phyloP scores from a whole-genome alignment of 352 stramenopile genomes.

The Aphanomyces astaci region DNA sequence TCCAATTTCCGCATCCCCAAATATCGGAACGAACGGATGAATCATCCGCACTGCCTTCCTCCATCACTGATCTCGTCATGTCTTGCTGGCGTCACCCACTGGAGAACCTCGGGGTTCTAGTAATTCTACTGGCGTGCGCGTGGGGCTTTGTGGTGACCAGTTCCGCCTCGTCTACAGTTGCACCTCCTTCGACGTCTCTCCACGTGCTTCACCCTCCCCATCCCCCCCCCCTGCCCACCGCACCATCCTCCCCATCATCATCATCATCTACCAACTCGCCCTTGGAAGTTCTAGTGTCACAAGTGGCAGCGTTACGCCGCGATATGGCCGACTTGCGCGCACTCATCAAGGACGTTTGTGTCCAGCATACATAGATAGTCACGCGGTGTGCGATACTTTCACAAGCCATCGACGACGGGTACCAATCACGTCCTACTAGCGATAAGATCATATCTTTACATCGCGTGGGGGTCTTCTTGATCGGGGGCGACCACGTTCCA shows the following conservation, averaged over 20 bases:
- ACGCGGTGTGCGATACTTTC: no score
- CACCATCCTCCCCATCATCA: neutral
- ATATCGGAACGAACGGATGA: neutral
- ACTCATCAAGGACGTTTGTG: neutral
- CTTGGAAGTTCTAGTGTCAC: neutral
- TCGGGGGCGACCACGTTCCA: slow-evolving; percentile 44
- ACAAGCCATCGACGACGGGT: no score
- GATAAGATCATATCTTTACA: slow-evolving; percentile 6
- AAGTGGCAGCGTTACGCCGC: slow-evolving; percentile 2
- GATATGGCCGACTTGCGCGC: slow-evolving; percentile 3
- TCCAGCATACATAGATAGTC: neutral
- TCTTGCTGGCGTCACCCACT: neutral
- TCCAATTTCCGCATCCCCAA: neutral
- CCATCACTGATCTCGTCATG: neutral
- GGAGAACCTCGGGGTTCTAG: slow-evolving; percentile 11
- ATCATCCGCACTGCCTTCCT: neutral
- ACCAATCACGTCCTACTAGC: no score
- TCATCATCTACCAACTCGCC: neutral
- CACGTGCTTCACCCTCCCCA: no score
- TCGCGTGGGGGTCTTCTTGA: slow-evolving; percentile 6
- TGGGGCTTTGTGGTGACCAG: slow-evolving; percentile 13
- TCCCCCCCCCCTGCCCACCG: no score
- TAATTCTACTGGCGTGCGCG: neutral
- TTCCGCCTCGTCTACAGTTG: neutral
- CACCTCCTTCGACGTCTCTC: no score